A percentile compares a stretch with the other conserved stretches of the same genome.
Evolutionary conservation across 768 basidiomycete species (phyloP).

Genomic region (Boletellus emodensis): DNA sequence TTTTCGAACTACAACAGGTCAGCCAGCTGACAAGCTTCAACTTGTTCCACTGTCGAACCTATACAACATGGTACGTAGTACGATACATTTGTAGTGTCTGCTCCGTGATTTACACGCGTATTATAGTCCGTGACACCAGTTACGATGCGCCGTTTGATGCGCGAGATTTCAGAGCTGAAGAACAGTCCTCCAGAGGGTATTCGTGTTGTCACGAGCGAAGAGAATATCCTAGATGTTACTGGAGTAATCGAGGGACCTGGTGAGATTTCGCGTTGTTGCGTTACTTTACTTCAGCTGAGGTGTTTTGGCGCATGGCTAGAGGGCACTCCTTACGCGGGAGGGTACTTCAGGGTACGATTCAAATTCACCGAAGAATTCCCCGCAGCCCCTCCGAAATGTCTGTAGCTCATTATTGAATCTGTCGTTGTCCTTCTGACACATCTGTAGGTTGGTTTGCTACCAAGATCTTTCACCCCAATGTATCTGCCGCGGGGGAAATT

Average conservation of each 20-base stretch:
- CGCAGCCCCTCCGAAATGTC: constrained; percentile 90
- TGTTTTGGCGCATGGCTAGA: constrained; percentile 31
- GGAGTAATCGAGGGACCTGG: constrained; percentile 91
- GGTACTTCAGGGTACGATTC: constrained; percentile 77
- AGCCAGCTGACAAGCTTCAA: constrained; percentile 12
- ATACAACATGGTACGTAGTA: constrained; percentile 22
- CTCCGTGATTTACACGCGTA: neutral
- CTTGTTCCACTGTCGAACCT: constrained; percentile 4
- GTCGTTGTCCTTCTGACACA: constrained; percentile 2
- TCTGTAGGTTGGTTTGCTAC: constrained; percentile 79
- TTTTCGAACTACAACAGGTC: constrained; percentile 23
- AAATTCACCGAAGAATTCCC: constrained; percentile 93
- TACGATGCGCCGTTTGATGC: constrained; percentile 81
- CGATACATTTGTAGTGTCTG: neutral
- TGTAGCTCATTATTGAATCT: neutral
- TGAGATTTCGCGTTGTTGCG: constrained; percentile 35
- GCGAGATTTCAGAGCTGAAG: constrained; percentile 78
- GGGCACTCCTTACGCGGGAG: constrained; percentile 67
- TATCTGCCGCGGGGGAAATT: constrained; percentile 85
- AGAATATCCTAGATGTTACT: constrained; percentile 83
- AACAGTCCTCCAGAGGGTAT: constrained; percentile 90
- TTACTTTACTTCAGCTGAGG: constrained; percentile 5
- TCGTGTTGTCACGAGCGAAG: constrained; percentile 78
- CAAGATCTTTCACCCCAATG: constrained; percentile 97
- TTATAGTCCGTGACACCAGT: constrained; percentile 43